Percentiles rank a stretch among this genome's conserved stretches.
Evolutionary conservation across 768 basidiomycete genomes (phyloP).

Genomic region (Kwoniella pini): DNA sequence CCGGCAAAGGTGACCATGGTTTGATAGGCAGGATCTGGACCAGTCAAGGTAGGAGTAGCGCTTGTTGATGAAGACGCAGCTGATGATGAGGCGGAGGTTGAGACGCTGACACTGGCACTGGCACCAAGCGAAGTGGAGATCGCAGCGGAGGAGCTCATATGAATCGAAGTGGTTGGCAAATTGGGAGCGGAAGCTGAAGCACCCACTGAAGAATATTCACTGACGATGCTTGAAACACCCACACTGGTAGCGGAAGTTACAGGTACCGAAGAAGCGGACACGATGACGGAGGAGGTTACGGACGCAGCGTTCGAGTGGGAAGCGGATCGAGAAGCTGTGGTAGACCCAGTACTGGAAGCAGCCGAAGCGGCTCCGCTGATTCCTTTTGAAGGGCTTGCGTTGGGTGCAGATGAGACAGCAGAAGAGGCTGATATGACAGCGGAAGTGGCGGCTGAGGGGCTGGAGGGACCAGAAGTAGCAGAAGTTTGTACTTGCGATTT

Average conservation of each 20-base stretch:
- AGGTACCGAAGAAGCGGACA: not conserved
- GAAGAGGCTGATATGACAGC: not conserved
- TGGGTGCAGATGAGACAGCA: too few relatives aligned
- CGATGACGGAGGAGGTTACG: not conserved
- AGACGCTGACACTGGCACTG: not conserved
- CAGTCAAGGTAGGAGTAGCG: constrained; percentile 10
- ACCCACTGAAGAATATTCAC: not conserved
- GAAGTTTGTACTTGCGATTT: too few relatives aligned
- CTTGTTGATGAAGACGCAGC: not conserved
- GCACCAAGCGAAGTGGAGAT: not conserved
- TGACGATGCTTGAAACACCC: not conserved
- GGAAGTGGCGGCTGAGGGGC: not conserved
- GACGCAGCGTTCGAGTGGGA: not conserved
- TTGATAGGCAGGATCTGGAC: constrained; percentile 26
- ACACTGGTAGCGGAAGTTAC: not conserved
- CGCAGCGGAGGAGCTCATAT: not conserved
- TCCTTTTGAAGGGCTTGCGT: too few relatives aligned
- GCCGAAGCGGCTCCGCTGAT: not conserved
- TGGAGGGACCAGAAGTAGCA: not conserved
- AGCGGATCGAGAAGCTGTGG: not conserved
- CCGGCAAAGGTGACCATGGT: constrained; percentile 28
- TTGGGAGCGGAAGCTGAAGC: not conserved
- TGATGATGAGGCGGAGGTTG: not conserved
- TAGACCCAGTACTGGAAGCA: not conserved
- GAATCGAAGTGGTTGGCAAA: too few relatives aligned